These are phyloP conservation scores for Porphyra umbilicalis DNA, from an alignment of 31 red algal species.

Conservation along the genomic window DNA sequence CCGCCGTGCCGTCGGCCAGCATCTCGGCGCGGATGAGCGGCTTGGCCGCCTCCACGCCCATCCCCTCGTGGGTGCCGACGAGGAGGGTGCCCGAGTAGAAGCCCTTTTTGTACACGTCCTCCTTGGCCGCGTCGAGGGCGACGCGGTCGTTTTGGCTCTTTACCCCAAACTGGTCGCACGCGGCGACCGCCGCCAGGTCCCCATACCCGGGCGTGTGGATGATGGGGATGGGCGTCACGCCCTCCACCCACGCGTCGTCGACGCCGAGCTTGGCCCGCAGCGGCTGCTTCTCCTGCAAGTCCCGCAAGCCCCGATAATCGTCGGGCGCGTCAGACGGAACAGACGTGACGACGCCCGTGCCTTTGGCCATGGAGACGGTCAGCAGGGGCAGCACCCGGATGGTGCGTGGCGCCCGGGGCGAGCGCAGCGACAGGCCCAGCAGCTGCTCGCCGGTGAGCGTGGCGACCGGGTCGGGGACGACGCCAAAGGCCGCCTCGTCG, in stretches of 20 bases:
- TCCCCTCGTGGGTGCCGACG: constrained; percentile 56
- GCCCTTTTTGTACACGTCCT: constrained; percentile 92
- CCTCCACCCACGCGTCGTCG: constrained; percentile 86
- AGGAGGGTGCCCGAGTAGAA: constrained; percentile 88
- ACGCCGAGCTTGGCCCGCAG: constrained; percentile 80
- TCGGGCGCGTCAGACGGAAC: constrained; percentile 98
- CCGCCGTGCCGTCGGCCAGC: constrained; percentile 38
- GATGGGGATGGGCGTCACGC: constrained; percentile 87
- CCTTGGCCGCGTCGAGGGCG: constrained; percentile 77
- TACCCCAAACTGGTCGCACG: constrained; percentile 74
- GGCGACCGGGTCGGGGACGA: constrained; percentile 3
- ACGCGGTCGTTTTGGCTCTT: constrained; percentile 92
- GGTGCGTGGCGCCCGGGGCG: constrained; percentile 45
- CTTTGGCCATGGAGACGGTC: constrained; percentile 86
- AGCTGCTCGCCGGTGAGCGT: constrained; percentile 63
- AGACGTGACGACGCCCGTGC: constrained; percentile 94
- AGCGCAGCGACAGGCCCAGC: constrained; percentile 77
- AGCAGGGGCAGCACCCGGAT: constrained; percentile 90
- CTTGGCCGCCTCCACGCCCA: constrained; percentile 83
- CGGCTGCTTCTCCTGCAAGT: constrained; percentile 88
- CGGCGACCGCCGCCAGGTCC: constrained; percentile 72
- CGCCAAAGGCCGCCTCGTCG: constrained; percentile 37
- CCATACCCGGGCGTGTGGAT: constrained; percentile 90
- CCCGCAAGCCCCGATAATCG: constrained; percentile 94
- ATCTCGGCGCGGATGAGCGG: constrained; percentile 63